These are phyloP conservation scores for Discostella stelligeroides DNA, from an alignment of 108 stramenopile species.

Conservation along the genomic window DNA sequence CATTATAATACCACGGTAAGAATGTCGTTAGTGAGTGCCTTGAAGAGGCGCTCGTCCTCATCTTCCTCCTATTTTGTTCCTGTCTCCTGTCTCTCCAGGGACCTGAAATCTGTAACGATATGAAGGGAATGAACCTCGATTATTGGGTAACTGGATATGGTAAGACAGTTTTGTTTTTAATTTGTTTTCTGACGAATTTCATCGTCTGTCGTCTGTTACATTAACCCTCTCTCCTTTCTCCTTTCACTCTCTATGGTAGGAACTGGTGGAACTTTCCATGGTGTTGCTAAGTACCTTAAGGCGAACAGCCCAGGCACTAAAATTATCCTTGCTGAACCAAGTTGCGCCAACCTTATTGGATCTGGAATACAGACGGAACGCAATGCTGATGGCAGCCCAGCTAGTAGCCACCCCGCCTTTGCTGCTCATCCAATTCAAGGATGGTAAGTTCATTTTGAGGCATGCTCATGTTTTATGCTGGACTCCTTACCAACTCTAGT, in stretches of 20 bases:
- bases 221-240: too few relatives aligned
- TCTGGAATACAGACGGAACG: conserved; percentile 55
- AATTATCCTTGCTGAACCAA: conserved; percentile 61
- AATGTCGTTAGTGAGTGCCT: too few relatives aligned
- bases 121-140: conserved; percentile 39
- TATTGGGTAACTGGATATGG: conserved; percentile 50
- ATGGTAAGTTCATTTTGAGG: conserved; percentile 8
- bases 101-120: conserved; percentile 53
- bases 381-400: conserved; percentile 53
- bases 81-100: conserved; percentile 35
- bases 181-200: too few relatives aligned
- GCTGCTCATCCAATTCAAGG: conserved; percentile 49
- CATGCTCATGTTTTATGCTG: too few relatives aligned
- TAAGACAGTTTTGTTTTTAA: not conserved
- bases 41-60: too few relatives aligned
- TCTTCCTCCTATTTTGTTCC: too few relatives aligned
- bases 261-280: conserved; percentile 65
- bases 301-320: conserved; percentile 53
- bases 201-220: too few relatives aligned
- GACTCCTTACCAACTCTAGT: too few relatives aligned
- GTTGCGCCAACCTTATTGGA: conserved; percentile 52
- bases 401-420: conserved; percentile 50
- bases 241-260: too few relatives aligned
- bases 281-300: conserved; percentile 51
- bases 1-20: conserved; percentile 58